Evolutionary conservation across 1,284 basidiomycete species (phyloP).

Genomic region (Fereydounia khargensis): DNA sequence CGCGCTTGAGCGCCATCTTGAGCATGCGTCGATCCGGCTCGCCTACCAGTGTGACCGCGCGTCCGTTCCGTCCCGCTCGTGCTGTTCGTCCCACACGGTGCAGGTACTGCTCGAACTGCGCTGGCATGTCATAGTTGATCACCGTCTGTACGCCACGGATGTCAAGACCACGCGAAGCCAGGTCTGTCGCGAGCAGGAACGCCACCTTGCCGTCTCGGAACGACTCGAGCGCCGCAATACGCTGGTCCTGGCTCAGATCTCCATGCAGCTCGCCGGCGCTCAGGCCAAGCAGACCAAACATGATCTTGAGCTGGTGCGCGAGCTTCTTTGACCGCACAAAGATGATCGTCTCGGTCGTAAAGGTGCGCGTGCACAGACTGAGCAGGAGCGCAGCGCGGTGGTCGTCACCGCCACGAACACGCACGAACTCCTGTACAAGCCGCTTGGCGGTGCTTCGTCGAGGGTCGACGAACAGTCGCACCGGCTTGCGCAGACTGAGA

Average conservation of each 20-base stretch:
- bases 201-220: slow-evolving; percentile 81
- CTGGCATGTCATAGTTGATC: slow-evolving; percentile 96
- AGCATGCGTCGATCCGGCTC: slow-evolving; percentile 95
- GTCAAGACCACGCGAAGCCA: slow-evolving; percentile 97
- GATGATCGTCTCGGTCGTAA: slow-evolving; percentile 87
- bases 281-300: slow-evolving; percentile 83
- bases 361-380: slow-evolving; percentile 84
- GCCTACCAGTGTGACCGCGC: slow-evolving; percentile 91
- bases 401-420: slow-evolving; percentile 68
- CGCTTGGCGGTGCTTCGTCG: slow-evolving; percentile 82
- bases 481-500: slow-evolving; percentile 79
- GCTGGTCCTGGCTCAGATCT: slow-evolving; percentile 94
- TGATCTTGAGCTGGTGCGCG: slow-evolving; percentile 93
- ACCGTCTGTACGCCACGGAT: slow-evolving; percentile 93
- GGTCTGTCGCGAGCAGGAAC: slow-evolving; percentile 86
- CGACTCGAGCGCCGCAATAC: slow-evolving; percentile 84
- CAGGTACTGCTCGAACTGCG: slow-evolving; percentile 91
- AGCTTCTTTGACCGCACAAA: slow-evolving; percentile 99
- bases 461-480: slow-evolving; percentile 87
- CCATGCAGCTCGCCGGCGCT: slow-evolving; percentile 86
- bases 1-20: slow-evolving; percentile 90
- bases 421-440: slow-evolving; percentile 84
- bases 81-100: slow-evolving; percentile 79
- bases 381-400: slow-evolving; percentile 89
- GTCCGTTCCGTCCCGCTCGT: slow-evolving; percentile 27